A percentile compares a stretch with the other conserved stretches of the same genome.
These are phyloP conservation scores for Hordeum pubiflorum DNA, from an alignment of 202 grass and related monocot species.

Conservation along the genomic window DNA sequence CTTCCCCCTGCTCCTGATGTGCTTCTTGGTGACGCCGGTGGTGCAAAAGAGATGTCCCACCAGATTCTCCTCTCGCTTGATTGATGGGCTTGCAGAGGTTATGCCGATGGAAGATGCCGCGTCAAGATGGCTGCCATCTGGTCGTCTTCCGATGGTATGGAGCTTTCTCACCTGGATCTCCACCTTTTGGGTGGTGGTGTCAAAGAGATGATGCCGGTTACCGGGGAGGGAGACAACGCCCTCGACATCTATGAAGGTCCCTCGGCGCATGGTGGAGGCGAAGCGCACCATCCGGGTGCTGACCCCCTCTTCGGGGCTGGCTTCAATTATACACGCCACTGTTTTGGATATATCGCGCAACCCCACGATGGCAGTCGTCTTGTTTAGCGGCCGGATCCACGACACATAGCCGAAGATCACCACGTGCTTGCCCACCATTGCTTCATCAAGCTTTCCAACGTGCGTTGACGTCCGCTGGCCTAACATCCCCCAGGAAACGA, in stretches of 20 bases:
- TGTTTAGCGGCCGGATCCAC: constrained; percentile 32
- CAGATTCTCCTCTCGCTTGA: background rate
- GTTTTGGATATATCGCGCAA: constrained; percentile 25
- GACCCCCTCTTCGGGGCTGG: constrained; percentile 19
- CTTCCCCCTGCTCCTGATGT: background rate
- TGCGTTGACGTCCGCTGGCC: constrained; percentile 20
- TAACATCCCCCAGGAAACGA: constrained; percentile 26
- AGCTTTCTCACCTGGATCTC: background rate
- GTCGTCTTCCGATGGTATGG: background rate
- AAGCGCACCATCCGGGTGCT: constrained; percentile 54
- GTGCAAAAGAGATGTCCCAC: background rate
- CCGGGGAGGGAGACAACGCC: constrained; percentile 33
- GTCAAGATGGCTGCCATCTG: background rate
- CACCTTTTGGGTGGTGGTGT: constrained; percentile 27
- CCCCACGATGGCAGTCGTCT: constrained; percentile 37
- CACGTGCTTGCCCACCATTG: constrained; percentile 18
- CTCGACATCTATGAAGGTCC: constrained; percentile 45
- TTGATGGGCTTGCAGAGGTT: background rate
- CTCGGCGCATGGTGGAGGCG: constrained; percentile 28
- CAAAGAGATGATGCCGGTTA: background rate
- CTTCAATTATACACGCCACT: constrained; percentile 36
- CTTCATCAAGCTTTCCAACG: background rate
- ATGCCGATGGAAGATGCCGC: background rate
- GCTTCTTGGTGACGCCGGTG: background rate
- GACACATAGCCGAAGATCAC: constrained; percentile 31